phyloP scores from a whole-genome alignment of 1,284 basidiomycete species.

The Xanthoconium separans region DNA sequence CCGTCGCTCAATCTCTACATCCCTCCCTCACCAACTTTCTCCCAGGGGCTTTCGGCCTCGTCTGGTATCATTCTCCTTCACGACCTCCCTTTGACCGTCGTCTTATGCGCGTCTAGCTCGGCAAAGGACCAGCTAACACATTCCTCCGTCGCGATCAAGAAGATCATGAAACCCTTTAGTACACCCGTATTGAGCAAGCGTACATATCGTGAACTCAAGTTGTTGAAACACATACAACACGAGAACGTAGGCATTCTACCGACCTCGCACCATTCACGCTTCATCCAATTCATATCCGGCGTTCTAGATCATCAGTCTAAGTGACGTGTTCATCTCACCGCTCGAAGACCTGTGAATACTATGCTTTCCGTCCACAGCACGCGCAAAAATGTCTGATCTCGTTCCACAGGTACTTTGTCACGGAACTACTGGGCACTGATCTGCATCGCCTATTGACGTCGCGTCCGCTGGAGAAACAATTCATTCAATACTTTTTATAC shows the following conservation, averaged over 20 bases:
- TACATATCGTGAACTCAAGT: constrained; percentile 97
- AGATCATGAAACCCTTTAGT: constrained; percentile 98
- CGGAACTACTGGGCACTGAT: constrained; percentile 98
- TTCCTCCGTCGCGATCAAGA: constrained; percentile 96
- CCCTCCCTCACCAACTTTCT: constrained; percentile 16
- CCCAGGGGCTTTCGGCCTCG: constrained; percentile 87
- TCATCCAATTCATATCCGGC: constrained; percentile 6
- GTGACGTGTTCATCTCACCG: constrained; percentile 99
- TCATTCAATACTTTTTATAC: constrained; percentile 99
- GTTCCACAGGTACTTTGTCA: constrained; percentile 87
- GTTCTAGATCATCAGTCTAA: constrained; percentile 91
- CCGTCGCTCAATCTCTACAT: constrained; percentile 21
- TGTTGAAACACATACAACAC: constrained; percentile 98
- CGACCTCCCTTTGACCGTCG: neutral
- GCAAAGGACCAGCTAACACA: constrained; percentile 97
- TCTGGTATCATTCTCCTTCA: constrained; percentile 63
- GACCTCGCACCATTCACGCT: neutral
- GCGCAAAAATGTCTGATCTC: neutral
- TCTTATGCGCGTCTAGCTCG: constrained; percentile 56
- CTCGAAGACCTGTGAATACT: constrained; percentile 87
- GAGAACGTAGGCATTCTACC: constrained; percentile 74
- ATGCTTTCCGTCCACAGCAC: neutral
- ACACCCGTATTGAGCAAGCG: constrained; percentile 98
- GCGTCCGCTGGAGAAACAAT: constrained; percentile 97
- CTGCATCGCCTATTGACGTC: constrained; percentile 96